phyloP scores from a whole-genome alignment of 306 rosid species.

The Trifolium dubium region DNA sequence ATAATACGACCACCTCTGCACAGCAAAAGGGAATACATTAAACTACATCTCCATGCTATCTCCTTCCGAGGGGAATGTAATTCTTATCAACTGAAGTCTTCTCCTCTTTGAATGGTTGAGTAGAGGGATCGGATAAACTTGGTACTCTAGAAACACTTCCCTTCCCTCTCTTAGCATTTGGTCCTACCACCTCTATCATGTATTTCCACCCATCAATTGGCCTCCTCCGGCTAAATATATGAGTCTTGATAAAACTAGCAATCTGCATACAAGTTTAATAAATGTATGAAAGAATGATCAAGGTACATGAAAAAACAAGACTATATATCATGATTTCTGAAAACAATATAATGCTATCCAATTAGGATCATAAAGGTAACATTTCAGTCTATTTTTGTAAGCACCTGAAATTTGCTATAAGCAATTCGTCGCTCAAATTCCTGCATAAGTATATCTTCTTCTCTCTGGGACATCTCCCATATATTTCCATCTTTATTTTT shows the following conservation, averaged over 20 bases:
- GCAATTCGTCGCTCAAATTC: constrained; percentile 95
- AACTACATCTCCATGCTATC: constrained; percentile 46
- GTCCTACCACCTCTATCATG: constrained; percentile 97
- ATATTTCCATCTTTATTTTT: constrained; percentile 76
- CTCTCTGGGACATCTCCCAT: constrained; percentile 98
- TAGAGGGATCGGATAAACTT: constrained; percentile 81
- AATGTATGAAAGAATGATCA: not conserved
- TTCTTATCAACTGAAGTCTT: constrained; percentile 47
- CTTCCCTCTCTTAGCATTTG: constrained; percentile 90
- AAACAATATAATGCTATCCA: constrained; percentile 7
- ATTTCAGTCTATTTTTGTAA: constrained; percentile 19
- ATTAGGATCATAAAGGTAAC: constrained; percentile 16
- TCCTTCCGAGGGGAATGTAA: constrained; percentile 46
- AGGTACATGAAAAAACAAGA: constrained; percentile 1
- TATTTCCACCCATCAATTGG: constrained; percentile 97
- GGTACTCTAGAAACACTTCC: constrained; percentile 89
- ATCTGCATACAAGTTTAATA: constrained; percentile 59
- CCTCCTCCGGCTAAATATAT: constrained; percentile 91
- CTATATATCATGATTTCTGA: not conserved
- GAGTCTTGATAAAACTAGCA: constrained; percentile 94
- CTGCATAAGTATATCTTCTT: constrained; percentile 92
- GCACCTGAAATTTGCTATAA: constrained; percentile 91
- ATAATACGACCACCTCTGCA: constrained; percentile 21
- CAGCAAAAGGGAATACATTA: constrained; percentile 5
- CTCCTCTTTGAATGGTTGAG: constrained; percentile 91